Percentiles rank a stretch among this genome's conserved stretches.
Conservation (phyloP, 2,329 filamentous ascomycete species). For the Cladosporium velox region DNA sequence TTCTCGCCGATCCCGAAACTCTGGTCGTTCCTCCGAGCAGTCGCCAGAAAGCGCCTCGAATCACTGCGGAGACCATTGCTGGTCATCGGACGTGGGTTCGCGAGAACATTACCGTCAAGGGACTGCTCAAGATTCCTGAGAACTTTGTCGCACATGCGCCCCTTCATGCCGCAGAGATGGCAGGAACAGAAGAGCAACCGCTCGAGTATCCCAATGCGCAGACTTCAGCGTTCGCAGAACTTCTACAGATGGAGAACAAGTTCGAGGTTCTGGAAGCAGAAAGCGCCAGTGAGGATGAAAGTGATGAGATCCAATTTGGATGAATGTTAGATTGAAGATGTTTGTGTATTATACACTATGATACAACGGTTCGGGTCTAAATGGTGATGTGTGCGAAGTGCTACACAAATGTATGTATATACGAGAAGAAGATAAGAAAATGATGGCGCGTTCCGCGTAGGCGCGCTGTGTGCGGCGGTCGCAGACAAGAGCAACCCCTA, state of each 20-base stretch:
- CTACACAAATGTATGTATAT: neutral
- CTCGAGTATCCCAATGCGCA: constrained; percentile 83
- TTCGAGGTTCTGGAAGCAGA: neutral
- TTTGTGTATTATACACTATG: neutral
- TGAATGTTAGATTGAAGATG: neutral
- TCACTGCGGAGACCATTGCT: constrained; percentile 62
- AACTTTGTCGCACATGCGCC: constrained; percentile 80
- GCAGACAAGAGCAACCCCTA: neutral
- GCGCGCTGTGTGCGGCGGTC: neutral
- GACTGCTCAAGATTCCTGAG: constrained; percentile 64
- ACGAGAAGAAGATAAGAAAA: neutral
- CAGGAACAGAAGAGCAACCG: constrained; percentile 27
- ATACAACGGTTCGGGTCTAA: neutral
- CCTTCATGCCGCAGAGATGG: constrained; percentile 50
- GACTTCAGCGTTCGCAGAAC: constrained; percentile 54
- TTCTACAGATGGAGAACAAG: constrained; percentile 48
- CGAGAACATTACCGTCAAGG: constrained; percentile 54
- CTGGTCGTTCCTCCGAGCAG: constrained; percentile 61
- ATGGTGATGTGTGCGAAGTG: neutral
- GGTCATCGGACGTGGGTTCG: constrained; percentile 77
- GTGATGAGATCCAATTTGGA: neutral
- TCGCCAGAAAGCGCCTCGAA: constrained; percentile 54
- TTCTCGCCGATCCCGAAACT: constrained; percentile 56
- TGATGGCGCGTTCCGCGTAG: neutral
- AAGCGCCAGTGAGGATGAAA: neutral